Percentiles rank a stretch among this genome's conserved stretches.
Conservation (phyloP, 2,329 filamentous ascomycete species). For the Grosmannia serpens region DNA sequence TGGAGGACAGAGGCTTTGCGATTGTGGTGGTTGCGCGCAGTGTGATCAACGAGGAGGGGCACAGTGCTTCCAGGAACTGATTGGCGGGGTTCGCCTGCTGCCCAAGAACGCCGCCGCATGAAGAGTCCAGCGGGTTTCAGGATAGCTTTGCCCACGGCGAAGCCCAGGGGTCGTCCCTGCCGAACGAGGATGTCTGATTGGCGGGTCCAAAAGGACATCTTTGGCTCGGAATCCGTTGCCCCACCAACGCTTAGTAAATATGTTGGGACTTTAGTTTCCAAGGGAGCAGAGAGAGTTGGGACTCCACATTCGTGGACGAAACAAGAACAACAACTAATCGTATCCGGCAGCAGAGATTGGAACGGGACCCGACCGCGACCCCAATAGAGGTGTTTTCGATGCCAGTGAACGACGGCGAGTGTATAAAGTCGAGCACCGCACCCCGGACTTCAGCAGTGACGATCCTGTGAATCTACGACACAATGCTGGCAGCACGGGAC, state of each 20-base stretch:
- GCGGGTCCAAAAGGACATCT: not conserved
- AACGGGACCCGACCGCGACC: not conserved
- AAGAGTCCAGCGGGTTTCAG: not conserved
- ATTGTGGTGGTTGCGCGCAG: not conserved
- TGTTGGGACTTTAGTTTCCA: not conserved
- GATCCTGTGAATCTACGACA: not conserved
- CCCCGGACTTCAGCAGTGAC: not conserved
- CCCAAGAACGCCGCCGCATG: not conserved
- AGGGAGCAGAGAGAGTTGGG: not conserved
- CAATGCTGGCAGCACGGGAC: slow-evolving; percentile 69
- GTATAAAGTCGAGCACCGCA: not conserved
- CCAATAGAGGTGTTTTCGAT: not conserved
- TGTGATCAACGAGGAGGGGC: slow-evolving; percentile 5
- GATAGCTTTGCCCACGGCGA: not conserved
- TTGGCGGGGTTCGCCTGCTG: not conserved
- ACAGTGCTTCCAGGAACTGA: not conserved
- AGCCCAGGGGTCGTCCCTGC: not conserved
- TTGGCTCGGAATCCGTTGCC: not conserved
- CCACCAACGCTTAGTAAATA: not conserved
- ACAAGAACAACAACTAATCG: not conserved
- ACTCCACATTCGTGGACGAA: not conserved
- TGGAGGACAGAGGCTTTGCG: not conserved
- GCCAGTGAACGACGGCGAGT: not conserved
- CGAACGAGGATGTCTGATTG: not conserved
- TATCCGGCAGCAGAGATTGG: not conserved